Conservation (phyloP, 148 eudicot species). For the Camellia sinensis region DNA sequence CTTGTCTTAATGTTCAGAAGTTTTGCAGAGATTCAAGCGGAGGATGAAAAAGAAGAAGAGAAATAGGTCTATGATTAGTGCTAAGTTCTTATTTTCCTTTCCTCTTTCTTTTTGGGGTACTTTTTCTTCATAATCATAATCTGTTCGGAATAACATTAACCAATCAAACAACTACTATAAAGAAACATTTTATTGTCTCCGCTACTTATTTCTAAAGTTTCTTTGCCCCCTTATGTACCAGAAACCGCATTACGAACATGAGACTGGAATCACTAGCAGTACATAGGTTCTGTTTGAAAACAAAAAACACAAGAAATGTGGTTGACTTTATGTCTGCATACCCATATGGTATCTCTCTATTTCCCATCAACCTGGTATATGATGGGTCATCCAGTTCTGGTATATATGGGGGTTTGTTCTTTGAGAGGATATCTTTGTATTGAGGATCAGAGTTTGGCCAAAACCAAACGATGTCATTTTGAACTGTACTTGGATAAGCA, state of each 20-base stretch:
- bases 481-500: constrained; percentile 65
- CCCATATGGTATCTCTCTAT: constrained; percentile 82
- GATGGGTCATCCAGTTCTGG: constrained; percentile 81
- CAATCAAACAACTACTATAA: neutral
- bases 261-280: neutral
- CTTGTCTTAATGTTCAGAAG: neutral
- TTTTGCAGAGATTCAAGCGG: neutral
- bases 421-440: constrained; percentile 38
- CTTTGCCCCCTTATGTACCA: neutral
- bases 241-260: neutral
- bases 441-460: constrained; percentile 73
- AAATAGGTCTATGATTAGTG: neutral
- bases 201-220: neutral
- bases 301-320: neutral
- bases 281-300: neutral
- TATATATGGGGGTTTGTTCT: constrained; percentile 58
- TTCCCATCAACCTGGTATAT: constrained; percentile 43
- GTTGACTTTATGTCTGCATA: constrained; percentile 20
- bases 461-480: constrained; percentile 81
- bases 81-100: neutral
- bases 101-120: neutral
- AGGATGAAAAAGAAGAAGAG: neutral
- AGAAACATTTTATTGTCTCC: neutral
- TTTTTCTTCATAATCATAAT: neutral
- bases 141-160: neutral